Conservation (phyloP, 176 grass and related monocot species). For the Leersia perrieri region DNA sequence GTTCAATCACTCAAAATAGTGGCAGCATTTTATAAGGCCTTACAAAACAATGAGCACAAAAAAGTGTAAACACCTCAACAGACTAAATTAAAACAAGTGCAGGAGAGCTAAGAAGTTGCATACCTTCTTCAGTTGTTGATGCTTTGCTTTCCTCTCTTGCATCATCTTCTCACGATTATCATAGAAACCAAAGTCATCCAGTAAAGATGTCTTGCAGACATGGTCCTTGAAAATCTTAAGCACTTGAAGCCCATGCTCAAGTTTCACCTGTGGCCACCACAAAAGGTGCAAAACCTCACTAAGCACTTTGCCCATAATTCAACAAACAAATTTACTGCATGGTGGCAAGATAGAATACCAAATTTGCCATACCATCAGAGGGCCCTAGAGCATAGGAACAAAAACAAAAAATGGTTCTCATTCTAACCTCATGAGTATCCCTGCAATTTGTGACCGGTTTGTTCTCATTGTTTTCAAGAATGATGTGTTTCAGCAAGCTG, state of each 20-base stretch:
- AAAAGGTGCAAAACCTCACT: neutral
- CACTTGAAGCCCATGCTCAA: slow-evolving; percentile 77
- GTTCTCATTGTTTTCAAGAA: slow-evolving; percentile 85
- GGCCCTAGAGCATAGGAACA: neutral
- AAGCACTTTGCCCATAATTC: slow-evolving; percentile 14
- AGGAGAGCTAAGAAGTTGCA: neutral
- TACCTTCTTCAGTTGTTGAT: slow-evolving; percentile 84
- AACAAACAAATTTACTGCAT: neutral
- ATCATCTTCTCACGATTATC: slow-evolving; percentile 88
- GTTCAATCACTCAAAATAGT: neutral
- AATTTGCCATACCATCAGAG: neutral
- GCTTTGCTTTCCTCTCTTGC: slow-evolving; percentile 74
- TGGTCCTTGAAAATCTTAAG: slow-evolving; percentile 89
- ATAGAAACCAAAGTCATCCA: slow-evolving; percentile 87
- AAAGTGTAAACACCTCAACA: neutral
- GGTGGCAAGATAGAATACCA: neutral
- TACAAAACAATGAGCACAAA: neutral
- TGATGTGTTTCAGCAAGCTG: slow-evolving; percentile 78
- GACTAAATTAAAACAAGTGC: neutral
- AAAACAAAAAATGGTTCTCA: neutral
- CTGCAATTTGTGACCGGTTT: slow-evolving; percentile 94
- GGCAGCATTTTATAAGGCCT: neutral
- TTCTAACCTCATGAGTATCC: slow-evolving; percentile 88
- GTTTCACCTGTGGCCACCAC: slow-evolving; percentile 64
- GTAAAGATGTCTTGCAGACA: slow-evolving; percentile 72